Evolutionary conservation across 345 rosid genomes (phyloP), one percentile per base, ranked within the genome.

Genomic region (Erucastrum elatum): DNA sequence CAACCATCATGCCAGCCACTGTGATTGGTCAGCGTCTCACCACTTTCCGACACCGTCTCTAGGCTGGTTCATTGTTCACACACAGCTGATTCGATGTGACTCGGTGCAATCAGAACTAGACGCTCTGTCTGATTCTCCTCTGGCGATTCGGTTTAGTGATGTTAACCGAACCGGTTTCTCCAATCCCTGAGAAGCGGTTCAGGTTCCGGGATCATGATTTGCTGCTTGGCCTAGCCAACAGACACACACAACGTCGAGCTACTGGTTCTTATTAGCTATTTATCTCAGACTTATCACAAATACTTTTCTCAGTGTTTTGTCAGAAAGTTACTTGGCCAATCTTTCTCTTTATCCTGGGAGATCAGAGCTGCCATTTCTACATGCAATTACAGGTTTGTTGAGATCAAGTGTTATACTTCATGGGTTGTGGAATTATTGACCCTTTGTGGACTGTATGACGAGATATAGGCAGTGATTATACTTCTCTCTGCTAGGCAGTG

Each of bases 331-430:
- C 88, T 79, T 94, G 76, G 97, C 97, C 41, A 94, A 87, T 79
- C 88, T 94, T 11, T 89, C 94, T 74, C 94, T 92, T 58, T 94
- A 88, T 81, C 94, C 95, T 63, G 97, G 95, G 71, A 90, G 88
- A 80, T 87, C 92, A n/a, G 89, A 92, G 89, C 84, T 92, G 78
- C 88, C 94, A 26, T 94, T 94, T 89, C 76, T 91, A 60, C 98
- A 92, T 70, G 80, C 83, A 31, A 92, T 88, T 92, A 29, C 97
- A 92, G 92, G 97, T 81, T 55, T 41, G 65, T 58, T 30, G 26
- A 65, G 34, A 5, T 8, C 31, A 5, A 33, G 17, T 12, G 11
- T 4, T 10, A 37, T 17, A 1, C 33, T 17, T 8, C 21, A 11
- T 55, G 1, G 8, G 11, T 3, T 53, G 39, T 30, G 29, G 53